These are phyloP conservation scores for Xylariaceae sp. DNA, from an alignment of 2,329 filamentous ascomycete genomes.

Conservation along the genomic window DNA sequence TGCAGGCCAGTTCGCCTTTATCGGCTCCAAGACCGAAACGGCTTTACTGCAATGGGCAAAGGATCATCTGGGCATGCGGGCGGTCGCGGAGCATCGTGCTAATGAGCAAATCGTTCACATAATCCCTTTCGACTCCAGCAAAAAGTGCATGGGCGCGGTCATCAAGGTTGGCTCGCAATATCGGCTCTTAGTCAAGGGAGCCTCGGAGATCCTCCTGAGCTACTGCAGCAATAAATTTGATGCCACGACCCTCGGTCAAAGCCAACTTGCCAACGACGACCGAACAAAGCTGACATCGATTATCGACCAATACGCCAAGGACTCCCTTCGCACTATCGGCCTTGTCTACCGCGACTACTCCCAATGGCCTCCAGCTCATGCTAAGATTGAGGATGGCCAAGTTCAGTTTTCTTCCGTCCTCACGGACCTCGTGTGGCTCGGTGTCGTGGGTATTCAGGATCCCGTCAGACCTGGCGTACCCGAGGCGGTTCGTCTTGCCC, in stretches of 20 bases:
- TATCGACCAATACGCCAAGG: constrained; percentile 59
- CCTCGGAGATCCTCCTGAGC: constrained; percentile 51
- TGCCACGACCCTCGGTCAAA: constrained; percentile 39
- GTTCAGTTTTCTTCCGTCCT: constrained; percentile 59
- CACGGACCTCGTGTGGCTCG: constrained; percentile 68
- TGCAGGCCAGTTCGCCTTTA: constrained; percentile 42
- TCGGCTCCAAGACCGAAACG: constrained; percentile 56
- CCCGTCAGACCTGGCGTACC: constrained; percentile 65
- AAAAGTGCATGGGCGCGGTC: constrained; percentile 55
- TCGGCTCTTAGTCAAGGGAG: constrained; percentile 52
- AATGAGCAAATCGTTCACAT: constrained; percentile 47
- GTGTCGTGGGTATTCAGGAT: constrained; percentile 70
- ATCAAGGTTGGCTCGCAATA: constrained; percentile 45
- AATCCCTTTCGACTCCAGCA: constrained; percentile 51
- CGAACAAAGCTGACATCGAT: constrained; percentile 49
- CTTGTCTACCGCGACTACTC: constrained; percentile 70
- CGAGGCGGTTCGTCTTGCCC: constrained; percentile 62
- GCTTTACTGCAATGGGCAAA: constrained; percentile 49
- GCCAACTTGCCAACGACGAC: constrained; percentile 53
- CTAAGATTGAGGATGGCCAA: constrained; percentile 57
- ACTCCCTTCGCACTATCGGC: constrained; percentile 71
- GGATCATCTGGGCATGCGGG: constrained; percentile 47
- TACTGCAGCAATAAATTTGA: constrained; percentile 38
- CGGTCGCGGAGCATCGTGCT: constrained; percentile 43
- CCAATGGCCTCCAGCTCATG: constrained; percentile 66